phyloP scores from a whole-genome alignment of 768 basidiomycete species.

The Tulasnella sp. region DNA sequence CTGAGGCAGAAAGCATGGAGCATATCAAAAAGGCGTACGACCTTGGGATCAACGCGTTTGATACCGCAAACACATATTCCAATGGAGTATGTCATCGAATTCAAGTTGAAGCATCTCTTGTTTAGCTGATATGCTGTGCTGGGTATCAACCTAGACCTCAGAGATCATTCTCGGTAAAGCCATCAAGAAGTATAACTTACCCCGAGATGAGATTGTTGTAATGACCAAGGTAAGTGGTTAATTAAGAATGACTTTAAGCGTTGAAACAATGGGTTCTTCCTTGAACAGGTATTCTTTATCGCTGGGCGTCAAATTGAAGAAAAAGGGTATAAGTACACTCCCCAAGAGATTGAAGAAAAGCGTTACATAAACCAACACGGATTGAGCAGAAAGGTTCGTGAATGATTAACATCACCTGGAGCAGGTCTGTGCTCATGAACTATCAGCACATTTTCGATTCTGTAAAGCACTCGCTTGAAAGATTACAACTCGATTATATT shows the following conservation, averaged over 20 bases:
- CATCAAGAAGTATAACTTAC: slow-evolving; percentile 29
- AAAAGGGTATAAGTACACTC: not conserved
- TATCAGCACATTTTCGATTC: slow-evolving; percentile 34
- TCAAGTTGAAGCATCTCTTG: too few relatives aligned
- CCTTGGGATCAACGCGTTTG: slow-evolving; percentile 45
- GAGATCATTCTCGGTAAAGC: slow-evolving; percentile 36
- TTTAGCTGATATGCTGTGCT: too few relatives aligned
- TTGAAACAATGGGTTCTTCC: too few relatives aligned
- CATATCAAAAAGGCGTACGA: slow-evolving; percentile 27
- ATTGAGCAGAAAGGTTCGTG: slow-evolving; percentile 25
- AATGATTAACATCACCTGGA: too few relatives aligned
- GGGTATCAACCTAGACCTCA: too few relatives aligned
- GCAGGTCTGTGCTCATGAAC: too few relatives aligned
- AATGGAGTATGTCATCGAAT: too few relatives aligned
- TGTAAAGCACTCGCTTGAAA: slow-evolving; percentile 25
- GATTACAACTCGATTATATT: slow-evolving; percentile 31
- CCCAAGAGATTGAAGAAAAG: not conserved
- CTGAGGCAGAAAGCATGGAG: slow-evolving; percentile 17
- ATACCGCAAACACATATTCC: slow-evolving; percentile 31
- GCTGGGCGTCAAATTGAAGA: slow-evolving; percentile 13
- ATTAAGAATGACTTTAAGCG: not conserved
- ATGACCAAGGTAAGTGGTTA: slow-evolving; percentile 30
- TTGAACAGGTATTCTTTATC: slow-evolving; percentile 18
- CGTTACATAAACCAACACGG: slow-evolving; percentile 24
- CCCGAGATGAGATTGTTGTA: slow-evolving; percentile 33